These are phyloP conservation scores for Penicillium chermesinum DNA, from an alignment of 495 filamentous ascomycete genomes.

Conservation along the genomic window DNA sequence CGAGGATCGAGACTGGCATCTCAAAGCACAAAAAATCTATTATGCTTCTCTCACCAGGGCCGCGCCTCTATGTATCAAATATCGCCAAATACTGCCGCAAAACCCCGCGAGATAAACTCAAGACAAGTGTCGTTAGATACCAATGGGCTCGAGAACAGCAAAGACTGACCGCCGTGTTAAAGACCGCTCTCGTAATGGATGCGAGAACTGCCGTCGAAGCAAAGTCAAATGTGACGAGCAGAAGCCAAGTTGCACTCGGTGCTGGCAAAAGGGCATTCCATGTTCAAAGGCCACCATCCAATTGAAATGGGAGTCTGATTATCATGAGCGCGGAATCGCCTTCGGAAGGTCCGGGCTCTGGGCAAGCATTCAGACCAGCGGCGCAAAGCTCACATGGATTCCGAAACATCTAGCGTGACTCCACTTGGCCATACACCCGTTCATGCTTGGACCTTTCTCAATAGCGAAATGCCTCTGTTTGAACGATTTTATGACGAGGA, in stretches of 20 bases:
- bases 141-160: neutral
- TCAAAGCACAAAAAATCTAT: neutral
- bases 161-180: neutral
- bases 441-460: neutral
- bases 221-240: conserved; percentile 14
- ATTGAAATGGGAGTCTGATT: conserved; percentile 3
- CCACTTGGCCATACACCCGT: neutral
- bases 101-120: neutral
- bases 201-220: conserved; percentile 8
- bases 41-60: neutral
- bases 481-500: conserved; percentile 3
- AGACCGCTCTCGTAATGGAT: conserved; percentile 6
- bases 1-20: neutral
- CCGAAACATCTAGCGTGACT: neutral
- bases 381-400: neutral
- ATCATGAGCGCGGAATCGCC: conserved; percentile 1
- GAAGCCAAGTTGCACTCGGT: conserved; percentile 7
- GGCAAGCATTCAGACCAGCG: neutral
- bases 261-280: conserved; percentile 8
- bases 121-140: neutral
- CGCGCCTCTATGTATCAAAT: no score
- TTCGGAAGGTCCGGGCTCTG: conserved; percentile 2
- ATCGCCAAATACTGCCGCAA: no score
- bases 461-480: conserved; percentile 1
- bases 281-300: neutral